Evolutionary conservation across 2,329 filamentous ascomycete species (phyloP).

Genomic region (Talaromyces islandicus): DNA sequence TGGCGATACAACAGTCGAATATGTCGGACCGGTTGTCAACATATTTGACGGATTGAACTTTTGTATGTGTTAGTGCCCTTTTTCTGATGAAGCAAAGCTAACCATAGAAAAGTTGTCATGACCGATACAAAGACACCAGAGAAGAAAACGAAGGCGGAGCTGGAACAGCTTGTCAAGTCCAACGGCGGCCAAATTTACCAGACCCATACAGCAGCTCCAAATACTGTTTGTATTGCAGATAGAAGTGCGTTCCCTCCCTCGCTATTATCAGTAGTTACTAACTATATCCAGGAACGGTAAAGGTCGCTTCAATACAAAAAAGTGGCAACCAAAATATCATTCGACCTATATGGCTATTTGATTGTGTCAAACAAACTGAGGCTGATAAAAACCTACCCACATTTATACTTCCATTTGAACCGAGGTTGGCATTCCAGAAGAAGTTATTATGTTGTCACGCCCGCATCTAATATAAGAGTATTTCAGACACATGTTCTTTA

Average conservation of each 20-base stretch:
- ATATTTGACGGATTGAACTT: conserved; percentile 74
- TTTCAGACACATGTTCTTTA: conserved; percentile 67
- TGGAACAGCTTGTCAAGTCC: conserved; percentile 75
- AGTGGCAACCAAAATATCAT: conserved; percentile 65
- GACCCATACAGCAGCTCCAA: conserved; percentile 55
- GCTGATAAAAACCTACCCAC: conserved; percentile 47
- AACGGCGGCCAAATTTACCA: conserved; percentile 78
- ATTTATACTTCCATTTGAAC: conserved; percentile 60
- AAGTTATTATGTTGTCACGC: conserved; percentile 14
- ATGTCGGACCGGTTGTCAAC: conserved; percentile 53
- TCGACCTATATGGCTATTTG: conserved; percentile 73
- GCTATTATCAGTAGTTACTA: background rate
- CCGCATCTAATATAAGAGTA: conserved; percentile 12
- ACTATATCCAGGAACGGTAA: conserved; percentile 50
- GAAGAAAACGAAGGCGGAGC: conserved; percentile 69
- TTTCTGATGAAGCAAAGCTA: background rate
- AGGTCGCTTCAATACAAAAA: conserved; percentile 77
- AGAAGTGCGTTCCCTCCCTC: conserved; percentile 47
- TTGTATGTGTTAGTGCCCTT: conserved; percentile 39
- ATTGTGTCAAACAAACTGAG: conserved; percentile 63
- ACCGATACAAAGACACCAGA: conserved; percentile 65
- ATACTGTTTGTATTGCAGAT: conserved; percentile 71
- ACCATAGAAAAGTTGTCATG: conserved; percentile 52
- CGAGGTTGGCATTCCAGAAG: conserved; percentile 29
- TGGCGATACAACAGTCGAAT: conserved; percentile 43